A percentile compares a stretch with the other conserved stretches of the same genome.
Conservation (phyloP, 2,329 filamentous ascomycete genomes). For the Mycosphaerella sp. region DNA sequence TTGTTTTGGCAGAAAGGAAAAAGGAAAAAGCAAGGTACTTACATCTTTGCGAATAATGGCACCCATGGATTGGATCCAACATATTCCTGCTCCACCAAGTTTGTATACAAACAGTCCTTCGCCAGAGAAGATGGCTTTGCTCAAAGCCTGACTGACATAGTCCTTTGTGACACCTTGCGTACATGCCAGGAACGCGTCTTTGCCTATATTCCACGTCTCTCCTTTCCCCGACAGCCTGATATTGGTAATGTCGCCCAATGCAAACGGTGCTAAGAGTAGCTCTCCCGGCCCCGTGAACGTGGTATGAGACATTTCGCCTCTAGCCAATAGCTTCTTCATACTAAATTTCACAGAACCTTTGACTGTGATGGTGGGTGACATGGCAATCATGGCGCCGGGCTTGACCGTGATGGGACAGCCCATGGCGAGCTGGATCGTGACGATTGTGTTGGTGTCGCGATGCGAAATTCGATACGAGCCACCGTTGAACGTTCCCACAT, state of each 20-base stretch:
- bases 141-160: slow-evolving; percentile 71
- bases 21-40: slow-evolving; percentile 35
- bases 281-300: slow-evolving; percentile 87
- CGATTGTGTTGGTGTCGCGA: slow-evolving; percentile 78
- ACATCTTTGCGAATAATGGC: slow-evolving; percentile 94
- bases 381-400: slow-evolving; percentile 88
- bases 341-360: slow-evolving; percentile 79
- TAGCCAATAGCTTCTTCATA: slow-evolving; percentile 82
- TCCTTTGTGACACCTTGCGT: slow-evolving; percentile 86
- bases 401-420: slow-evolving; percentile 77
- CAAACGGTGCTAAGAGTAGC: slow-evolving; percentile 70
- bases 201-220: slow-evolving; percentile 76
- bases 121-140: slow-evolving; percentile 89
- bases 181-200: slow-evolving; percentile 76
- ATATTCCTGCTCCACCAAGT: slow-evolving; percentile 68
- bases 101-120: slow-evolving; percentile 90
- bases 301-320: slow-evolving; percentile 71
- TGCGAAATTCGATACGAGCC: slow-evolving; percentile 92
- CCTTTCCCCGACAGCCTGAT: slow-evolving; percentile 59
- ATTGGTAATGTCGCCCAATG: slow-evolving; percentile 78
- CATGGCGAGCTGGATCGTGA: slow-evolving; percentile 84
- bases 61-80: slow-evolving; percentile 91
- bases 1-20: no score
- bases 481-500: slow-evolving; percentile 94
- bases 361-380: slow-evolving; percentile 81